Evolutionary conservation across 352 stramenopile species (phyloP).

Genomic region (Phytophthora brassicae): DNA sequence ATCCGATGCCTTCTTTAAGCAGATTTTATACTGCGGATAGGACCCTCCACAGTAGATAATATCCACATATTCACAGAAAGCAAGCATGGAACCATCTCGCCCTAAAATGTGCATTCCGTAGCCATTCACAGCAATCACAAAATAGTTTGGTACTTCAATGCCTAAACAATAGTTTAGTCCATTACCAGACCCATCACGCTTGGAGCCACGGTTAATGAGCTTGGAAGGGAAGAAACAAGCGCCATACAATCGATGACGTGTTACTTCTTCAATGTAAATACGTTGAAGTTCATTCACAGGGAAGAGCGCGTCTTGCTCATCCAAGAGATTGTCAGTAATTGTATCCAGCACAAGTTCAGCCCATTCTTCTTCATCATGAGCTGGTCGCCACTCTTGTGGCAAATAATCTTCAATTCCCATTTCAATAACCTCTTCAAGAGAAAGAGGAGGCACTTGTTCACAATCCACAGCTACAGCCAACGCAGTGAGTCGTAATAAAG

Average conservation of each 20-base stretch:
- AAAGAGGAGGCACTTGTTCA: conserved; percentile 53
- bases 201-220: conserved; percentile 42
- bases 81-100: conserved; percentile 63
- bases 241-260: conserved; percentile 83
- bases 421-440: conserved; percentile 62
- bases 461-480: conserved; percentile 84
- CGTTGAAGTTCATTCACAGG: conserved; percentile 63
- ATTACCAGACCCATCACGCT: conserved; percentile 30
- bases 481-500: conserved; percentile 74
- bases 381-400: conserved; percentile 68
- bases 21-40: conserved; percentile 75
- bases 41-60: conserved; percentile 54
- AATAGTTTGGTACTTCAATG: conserved; percentile 79
- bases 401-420: conserved; percentile 88
- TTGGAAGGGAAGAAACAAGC: conserved; percentile 88
- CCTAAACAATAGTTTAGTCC: conserved; percentile 36
- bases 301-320: conserved; percentile 42
- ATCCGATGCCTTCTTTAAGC: conserved; percentile 45
- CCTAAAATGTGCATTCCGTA: conserved; percentile 91
- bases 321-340: conserved; percentile 53
- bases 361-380: conserved; percentile 82
- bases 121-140: conserved; percentile 88
- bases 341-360: conserved; percentile 68
- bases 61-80: conserved; percentile 68
- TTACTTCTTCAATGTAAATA: conserved; percentile 86